Percentiles rank a stretch among this genome's conserved stretches.
phyloP scores from a whole-genome alignment of 169 alveolate species.

The Condylostoma magnum region DNA sequence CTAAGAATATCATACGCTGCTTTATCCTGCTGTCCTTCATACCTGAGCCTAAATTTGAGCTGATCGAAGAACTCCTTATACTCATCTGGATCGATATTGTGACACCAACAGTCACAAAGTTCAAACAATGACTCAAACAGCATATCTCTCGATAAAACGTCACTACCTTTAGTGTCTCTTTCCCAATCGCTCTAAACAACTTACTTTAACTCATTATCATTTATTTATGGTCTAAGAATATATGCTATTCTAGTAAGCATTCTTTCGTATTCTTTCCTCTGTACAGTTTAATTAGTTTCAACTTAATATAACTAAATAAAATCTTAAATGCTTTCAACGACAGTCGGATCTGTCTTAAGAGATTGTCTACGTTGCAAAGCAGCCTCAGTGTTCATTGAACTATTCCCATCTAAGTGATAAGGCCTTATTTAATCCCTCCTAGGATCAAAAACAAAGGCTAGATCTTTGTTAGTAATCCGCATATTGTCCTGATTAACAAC shows the following conservation, averaged over 20 bases:
- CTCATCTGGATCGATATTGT: constrained; percentile 47
- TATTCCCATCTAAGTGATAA: constrained; percentile 52
- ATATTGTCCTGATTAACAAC: no score
- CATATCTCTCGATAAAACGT: constrained; percentile 33
- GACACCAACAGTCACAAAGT: constrained; percentile 59
- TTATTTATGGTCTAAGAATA: constrained; percentile 54
- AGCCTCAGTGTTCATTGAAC: constrained; percentile 41
- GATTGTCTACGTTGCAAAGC: constrained; percentile 26
- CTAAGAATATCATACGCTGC: constrained; percentile 43
- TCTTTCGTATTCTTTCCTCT: constrained; percentile 44
- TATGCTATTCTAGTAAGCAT: constrained; percentile 39
- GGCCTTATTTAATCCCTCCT: constrained; percentile 33
- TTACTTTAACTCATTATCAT: constrained; percentile 44
- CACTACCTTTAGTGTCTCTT: constrained; percentile 37
- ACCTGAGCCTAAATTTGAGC: constrained; percentile 47
- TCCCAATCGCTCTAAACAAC: constrained; percentile 49
- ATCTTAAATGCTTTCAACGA: constrained; percentile 40
- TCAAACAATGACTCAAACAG: constrained; percentile 45
- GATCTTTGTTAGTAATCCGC: neutral
- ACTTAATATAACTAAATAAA: constrained; percentile 37
- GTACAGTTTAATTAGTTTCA: constrained; percentile 23
- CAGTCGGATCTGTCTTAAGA: constrained; percentile 32
- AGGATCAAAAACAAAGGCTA: constrained; percentile 3
- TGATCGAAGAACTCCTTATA: constrained; percentile 49
- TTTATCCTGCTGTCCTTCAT: constrained; percentile 48